Evolutionary conservation across 306 rosid species (phyloP).

Genomic region (Lupinus albus): DNA sequence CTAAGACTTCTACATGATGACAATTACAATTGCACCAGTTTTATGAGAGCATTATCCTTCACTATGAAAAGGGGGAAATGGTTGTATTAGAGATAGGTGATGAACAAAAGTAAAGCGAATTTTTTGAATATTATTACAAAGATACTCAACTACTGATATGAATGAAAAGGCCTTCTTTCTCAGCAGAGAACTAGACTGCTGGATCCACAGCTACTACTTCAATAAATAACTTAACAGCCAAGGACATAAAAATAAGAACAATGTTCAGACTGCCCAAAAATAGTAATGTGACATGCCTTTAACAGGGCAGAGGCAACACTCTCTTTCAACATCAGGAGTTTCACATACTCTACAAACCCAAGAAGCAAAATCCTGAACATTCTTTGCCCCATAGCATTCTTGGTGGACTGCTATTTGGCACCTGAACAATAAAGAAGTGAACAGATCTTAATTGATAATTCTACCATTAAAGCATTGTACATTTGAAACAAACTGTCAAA

Average conservation of each 20-base stretch:
- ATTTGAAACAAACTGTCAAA: conserved; percentile 22
- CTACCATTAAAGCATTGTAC: conserved; percentile 7
- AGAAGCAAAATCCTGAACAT: conserved; percentile 84
- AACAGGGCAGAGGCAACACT: conserved; percentile 99
- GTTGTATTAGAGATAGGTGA: conserved; percentile 15
- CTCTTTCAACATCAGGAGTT: conserved; percentile 81
- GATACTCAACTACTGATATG: conserved; percentile 9
- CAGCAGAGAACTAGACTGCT: conserved; percentile 21
- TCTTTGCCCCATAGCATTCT: conserved; percentile 93
- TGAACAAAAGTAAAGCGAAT: conserved; percentile 30
- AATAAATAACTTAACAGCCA: neutral
- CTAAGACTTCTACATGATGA: conserved; percentile 22
- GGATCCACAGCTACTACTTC: neutral
- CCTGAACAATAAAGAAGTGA: conserved; percentile 49
- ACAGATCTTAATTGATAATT: conserved; percentile 6
- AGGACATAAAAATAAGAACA: conserved; percentile 26
- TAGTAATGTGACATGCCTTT: conserved; percentile 61
- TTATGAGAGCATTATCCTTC: conserved; percentile 16
- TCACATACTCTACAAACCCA: conserved; percentile 99
- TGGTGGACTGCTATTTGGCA: conserved; percentile 99
- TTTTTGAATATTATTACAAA: conserved; percentile 19
- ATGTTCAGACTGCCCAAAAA: conserved; percentile 33
- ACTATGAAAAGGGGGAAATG: conserved; percentile 6
- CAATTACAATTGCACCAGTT: conserved; percentile 17
- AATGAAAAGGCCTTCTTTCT: conserved; percentile 26